Percentiles rank a stretch among this genome's conserved stretches.
Conservation (phyloP, 208 protist species). For the Leishmania major region DNA sequence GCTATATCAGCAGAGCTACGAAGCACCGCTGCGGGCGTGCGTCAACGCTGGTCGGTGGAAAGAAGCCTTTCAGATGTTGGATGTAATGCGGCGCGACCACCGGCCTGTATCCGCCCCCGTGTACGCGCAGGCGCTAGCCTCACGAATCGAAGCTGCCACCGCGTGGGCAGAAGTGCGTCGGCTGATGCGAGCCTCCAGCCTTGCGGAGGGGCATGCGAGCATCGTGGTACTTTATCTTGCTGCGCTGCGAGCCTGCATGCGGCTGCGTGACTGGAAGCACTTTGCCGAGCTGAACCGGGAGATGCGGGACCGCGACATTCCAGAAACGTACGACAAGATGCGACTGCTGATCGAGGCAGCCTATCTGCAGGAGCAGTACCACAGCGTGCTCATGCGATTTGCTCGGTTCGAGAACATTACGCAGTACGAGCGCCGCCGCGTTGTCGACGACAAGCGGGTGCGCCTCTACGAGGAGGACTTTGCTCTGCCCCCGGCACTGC, state of each 20-base stretch:
- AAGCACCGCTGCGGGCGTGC: slow-evolving; percentile 70
- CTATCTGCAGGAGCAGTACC: slow-evolving; percentile 48
- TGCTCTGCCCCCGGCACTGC: slow-evolving; percentile 42
- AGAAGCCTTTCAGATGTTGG: slow-evolving; percentile 48
- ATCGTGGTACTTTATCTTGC: slow-evolving; percentile 50
- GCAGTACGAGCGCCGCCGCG: slow-evolving; percentile 49
- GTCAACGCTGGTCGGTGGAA: slow-evolving; percentile 58
- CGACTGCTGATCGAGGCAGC: slow-evolving; percentile 68
- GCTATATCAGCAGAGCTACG: slow-evolving; percentile 76
- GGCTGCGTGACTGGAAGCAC: slow-evolving; percentile 53
- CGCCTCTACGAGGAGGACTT: slow-evolving; percentile 67
- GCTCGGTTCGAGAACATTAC: slow-evolving; percentile 69
- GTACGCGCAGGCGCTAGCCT: slow-evolving; percentile 45
- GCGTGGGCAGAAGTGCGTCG: slow-evolving; percentile 39
- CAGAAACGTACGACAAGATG: slow-evolving; percentile 79
- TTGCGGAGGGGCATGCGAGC: slow-evolving; percentile 34
- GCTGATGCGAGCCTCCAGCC: slow-evolving; percentile 37
- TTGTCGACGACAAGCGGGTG: slow-evolving; percentile 43
- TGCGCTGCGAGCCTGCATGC: slow-evolving; percentile 64
- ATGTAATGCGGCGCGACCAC: slow-evolving; percentile 52
- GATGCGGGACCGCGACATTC: slow-evolving; percentile 59
- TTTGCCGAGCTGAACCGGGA: slow-evolving; percentile 60
- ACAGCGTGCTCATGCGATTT: slow-evolving; percentile 67
- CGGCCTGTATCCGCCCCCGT: slow-evolving; percentile 55
- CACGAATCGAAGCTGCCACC: slow-evolving; percentile 43